phyloP scores from a whole-genome alignment of 345 rosid genomes.

The Geranium brycei region DNA sequence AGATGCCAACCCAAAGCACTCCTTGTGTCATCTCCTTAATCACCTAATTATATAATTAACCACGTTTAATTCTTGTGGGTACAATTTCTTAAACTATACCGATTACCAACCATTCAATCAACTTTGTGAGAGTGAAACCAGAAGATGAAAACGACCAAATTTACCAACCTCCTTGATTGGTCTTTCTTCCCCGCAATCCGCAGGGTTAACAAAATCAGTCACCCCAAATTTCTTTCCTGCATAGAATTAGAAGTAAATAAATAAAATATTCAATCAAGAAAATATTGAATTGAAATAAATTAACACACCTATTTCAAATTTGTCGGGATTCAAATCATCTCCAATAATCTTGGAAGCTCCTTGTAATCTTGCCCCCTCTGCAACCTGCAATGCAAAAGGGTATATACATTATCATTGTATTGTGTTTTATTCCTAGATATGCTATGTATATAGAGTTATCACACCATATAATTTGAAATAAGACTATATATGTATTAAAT shows the following conservation, averaged over 20 bases:
- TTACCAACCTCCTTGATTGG: constrained; percentile 26
- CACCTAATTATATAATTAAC: constrained; percentile 19
- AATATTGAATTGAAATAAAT: too few species aligned
- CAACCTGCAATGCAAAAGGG: constrained; percentile 24
- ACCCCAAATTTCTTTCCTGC: constrained; percentile 47
- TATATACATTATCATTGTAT: too few species aligned
- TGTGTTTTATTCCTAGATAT: too few species aligned
- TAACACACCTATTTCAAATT: constrained; percentile 9
- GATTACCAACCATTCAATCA: not conserved
- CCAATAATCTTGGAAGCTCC: constrained; percentile 56
- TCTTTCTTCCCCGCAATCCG: constrained; percentile 24
- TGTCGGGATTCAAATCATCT: constrained; percentile 52
- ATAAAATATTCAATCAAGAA: too few species aligned
- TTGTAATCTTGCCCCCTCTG: constrained; percentile 48
- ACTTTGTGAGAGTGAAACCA: not conserved
- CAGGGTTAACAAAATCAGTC: constrained; percentile 56
- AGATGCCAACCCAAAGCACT: constrained; percentile 60
- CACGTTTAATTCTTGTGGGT: too few species aligned
- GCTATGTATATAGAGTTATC: too few species aligned
- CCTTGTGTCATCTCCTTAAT: constrained; percentile 46
- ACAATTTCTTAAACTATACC: too few species aligned
- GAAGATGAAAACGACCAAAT: too few species aligned
- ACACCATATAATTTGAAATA: too few species aligned
- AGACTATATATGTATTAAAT: too few species aligned
- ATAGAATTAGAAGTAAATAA: too few species aligned